Evolutionary conservation across 371 early-diverging fungal genomes (phyloP).

Genomic region (Umbelopsis sp.): DNA sequence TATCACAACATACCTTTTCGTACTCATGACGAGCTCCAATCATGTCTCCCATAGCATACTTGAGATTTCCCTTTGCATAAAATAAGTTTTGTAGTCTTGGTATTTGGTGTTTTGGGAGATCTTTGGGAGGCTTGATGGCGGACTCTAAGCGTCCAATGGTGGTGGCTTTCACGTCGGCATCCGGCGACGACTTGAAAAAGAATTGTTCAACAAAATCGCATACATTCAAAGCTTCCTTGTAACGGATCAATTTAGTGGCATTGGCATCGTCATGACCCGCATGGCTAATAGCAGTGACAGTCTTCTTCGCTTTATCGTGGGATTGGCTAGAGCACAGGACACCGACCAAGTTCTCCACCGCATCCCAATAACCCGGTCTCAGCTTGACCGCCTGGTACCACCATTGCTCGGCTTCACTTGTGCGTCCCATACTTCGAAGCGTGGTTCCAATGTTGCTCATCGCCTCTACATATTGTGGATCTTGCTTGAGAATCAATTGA

Average conservation of each 20-base stretch:
- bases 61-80: slow-evolving; percentile 85
- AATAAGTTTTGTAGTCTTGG: slow-evolving; percentile 77
- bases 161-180: slow-evolving; percentile 6
- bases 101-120: slow-evolving; percentile 62
- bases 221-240: slow-evolving; percentile 77
- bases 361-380: slow-evolving; percentile 93
- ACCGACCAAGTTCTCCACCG: slow-evolving; percentile 86
- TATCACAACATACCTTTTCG: slow-evolving; percentile 43
- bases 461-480: slow-evolving; percentile 88
- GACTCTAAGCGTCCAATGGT: slow-evolving; percentile 16
- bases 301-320: slow-evolving; percentile 27
- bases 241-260: slow-evolving; percentile 51
- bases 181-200: slow-evolving; percentile 41
- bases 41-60: slow-evolving; percentile 76
- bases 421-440: slow-evolving; percentile 75
- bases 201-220: slow-evolving; percentile 80
- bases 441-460: slow-evolving; percentile 94
- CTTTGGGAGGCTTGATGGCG: slow-evolving; percentile 34
- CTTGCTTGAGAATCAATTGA: slow-evolving; percentile 76
- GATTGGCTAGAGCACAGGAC: slow-evolving; percentile 65
- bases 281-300: slow-evolving; percentile 9
- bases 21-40: slow-evolving; percentile 79
- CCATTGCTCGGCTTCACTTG: slow-evolving; percentile 80
- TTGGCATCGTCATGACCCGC: slow-evolving; percentile 16
- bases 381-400: slow-evolving; percentile 87